Evolutionary conservation across 208 protist genomes (phyloP).

Genomic region (Tritrichomonas musculus): DNA sequence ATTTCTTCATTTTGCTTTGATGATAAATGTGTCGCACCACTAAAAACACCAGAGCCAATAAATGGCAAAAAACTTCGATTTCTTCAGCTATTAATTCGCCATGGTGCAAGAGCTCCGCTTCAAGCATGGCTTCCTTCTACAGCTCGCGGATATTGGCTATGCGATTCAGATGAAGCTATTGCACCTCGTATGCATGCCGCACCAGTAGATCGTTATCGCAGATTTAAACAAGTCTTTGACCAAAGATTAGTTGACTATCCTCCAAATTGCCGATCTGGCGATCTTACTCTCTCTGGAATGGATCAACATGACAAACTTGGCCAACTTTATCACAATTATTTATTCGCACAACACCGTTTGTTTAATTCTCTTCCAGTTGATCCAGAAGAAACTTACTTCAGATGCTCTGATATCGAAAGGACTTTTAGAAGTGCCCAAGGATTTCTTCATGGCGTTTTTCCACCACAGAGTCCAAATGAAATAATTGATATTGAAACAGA

Average conservation of each 20-base stretch:
- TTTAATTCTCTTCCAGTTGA: not conserved
- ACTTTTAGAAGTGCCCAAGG: not conserved
- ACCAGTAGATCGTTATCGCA: not conserved
- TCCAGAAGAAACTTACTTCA: not conserved
- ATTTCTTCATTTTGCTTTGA: not conserved
- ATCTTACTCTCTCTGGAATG: not conserved
- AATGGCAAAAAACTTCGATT: not conserved
- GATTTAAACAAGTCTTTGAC: not conserved
- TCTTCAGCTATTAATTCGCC: not conserved
- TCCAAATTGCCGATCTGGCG: constrained; percentile 10
- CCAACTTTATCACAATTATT: constrained; percentile 10
- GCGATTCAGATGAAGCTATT: not conserved
- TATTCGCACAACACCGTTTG: not conserved
- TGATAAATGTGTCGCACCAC: not conserved
- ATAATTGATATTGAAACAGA: constrained; percentile 13
- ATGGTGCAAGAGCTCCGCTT: not conserved
- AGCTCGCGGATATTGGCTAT: not conserved
- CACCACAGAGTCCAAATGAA: constrained; percentile 25
- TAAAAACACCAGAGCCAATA: not conserved
- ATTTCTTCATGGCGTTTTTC: not conserved
- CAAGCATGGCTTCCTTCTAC: not conserved
- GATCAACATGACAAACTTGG: not conserved
- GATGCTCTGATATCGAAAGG: constrained; percentile 14
- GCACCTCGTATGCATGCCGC: not conserved
- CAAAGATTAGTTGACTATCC: not conserved